Evolutionary conservation across 2,329 filamentous ascomycete species (phyloP).

Genomic region (Lecanicillium sp.): DNA sequence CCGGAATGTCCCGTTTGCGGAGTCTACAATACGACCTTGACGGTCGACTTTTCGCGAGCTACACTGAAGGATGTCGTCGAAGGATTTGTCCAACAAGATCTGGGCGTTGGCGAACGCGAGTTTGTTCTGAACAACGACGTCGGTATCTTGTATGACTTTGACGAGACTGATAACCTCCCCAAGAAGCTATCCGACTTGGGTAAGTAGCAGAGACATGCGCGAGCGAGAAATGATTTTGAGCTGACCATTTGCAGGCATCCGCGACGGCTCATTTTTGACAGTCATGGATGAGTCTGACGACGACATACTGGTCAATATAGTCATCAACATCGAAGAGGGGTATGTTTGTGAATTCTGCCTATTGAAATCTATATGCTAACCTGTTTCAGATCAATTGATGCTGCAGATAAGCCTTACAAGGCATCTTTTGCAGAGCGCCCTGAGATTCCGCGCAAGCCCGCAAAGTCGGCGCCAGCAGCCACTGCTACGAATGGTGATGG

Average conservation of each 20-base stretch:
- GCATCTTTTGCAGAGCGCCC: slow-evolving; percentile 34
- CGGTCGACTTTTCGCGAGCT: slow-evolving; percentile 61
- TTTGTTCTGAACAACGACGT: slow-evolving; percentile 69
- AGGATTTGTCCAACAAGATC: slow-evolving; percentile 57
- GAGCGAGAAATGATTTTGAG: neutral
- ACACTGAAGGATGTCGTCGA: slow-evolving; percentile 77
- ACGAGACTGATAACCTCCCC: slow-evolving; percentile 76
- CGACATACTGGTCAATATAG: slow-evolving; percentile 68
- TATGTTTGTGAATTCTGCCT: slow-evolving; percentile 26
- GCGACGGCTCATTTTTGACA: slow-evolving; percentile 68
- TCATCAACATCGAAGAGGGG: slow-evolving; percentile 61
- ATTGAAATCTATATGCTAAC: slow-evolving; percentile 19
- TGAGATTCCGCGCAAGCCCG: slow-evolving; percentile 47
- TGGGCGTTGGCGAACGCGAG: slow-evolving; percentile 72
- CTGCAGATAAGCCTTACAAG: slow-evolving; percentile 48
- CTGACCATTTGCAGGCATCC: slow-evolving; percentile 47
- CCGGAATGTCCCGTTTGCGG: slow-evolving; percentile 79
- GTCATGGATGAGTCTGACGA: slow-evolving; percentile 77
- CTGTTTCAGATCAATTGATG: slow-evolving; percentile 28
- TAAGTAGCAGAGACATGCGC: slow-evolving; percentile 21
- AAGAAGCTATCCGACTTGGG: slow-evolving; percentile 75
- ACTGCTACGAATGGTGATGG: slow-evolving; percentile 30
- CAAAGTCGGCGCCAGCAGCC: slow-evolving; percentile 26
- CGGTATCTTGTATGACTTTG: slow-evolving; percentile 80
- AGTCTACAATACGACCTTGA: slow-evolving; percentile 58